Evolutionary conservation across 352 stramenopile genomes (phyloP), one percentile per base, ranked within the genome.

Genomic region (Blastocystis sp.): DNA sequence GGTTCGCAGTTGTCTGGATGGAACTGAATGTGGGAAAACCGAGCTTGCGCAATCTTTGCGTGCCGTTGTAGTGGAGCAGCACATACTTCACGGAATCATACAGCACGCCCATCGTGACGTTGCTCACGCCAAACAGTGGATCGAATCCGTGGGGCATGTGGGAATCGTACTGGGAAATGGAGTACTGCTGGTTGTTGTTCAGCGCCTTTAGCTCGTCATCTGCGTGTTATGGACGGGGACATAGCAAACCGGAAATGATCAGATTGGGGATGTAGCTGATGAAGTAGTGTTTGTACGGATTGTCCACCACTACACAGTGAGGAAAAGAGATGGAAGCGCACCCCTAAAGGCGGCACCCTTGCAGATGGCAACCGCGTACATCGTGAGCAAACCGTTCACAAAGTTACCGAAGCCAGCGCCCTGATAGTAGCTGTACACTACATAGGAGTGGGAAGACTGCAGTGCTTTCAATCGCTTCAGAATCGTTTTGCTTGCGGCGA

Each of bases 321-420:
- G 10, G 34, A 69, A 17, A n/a, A 54, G 4, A 1, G 28, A 40
- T 10, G 17, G 14, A 57, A 17, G 6, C 6, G 9, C 40, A 74
- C 64, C 64, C 40, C 28, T n/a, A 19, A 74, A 74, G 17, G 14
- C 34, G 17, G 43, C 24, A 57, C 64, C 64, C 17, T 42, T 28
- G 40, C 34, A 57, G 9, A 74, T 19, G 40, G 64, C 64, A 19
- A 74, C 24, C 7, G 64, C 21, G 42, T 57, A 74, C 34, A 74
- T 9, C 34, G 64, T 57, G 19, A 54, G 17, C 4, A 74, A 40
- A 19, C 64, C 64, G 42, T 24, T 6, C 4, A 74, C 64, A 19
- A n/a, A 74, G 42, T 74, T 74, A 10, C 64, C 64, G 42, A 74
- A 74, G 6, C 64, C 64, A 40, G 64, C 64, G 11, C 28, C 21